Percentiles rank a stretch among this genome's conserved stretches.
phyloP scores from a whole-genome alignment of 2,329 filamentous ascomycete genomes.

The Exophiala bonariae region DNA sequence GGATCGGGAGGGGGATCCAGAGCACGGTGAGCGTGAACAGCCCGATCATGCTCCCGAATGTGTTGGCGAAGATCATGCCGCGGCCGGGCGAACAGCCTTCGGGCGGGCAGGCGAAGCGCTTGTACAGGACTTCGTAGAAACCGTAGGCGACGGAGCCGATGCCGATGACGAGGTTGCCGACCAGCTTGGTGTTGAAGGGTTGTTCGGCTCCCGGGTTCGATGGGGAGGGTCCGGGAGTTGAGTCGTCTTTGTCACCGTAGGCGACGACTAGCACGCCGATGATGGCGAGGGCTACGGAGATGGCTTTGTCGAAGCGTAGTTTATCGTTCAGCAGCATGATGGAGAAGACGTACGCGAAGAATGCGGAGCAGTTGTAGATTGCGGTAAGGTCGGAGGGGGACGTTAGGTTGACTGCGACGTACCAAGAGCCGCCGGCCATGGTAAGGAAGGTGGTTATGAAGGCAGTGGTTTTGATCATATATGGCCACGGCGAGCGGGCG shows the following conservation, averaged over 20 bases:
- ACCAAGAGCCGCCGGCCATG: conserved; percentile 90
- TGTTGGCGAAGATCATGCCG: conserved; percentile 95
- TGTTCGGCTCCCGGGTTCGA: conserved; percentile 42
- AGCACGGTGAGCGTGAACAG: conserved; percentile 80
- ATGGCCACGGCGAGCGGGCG: conserved; percentile 58
- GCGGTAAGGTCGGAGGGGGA: conserved; percentile 92
- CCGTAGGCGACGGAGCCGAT: conserved; percentile 89
- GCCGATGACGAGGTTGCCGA: conserved; percentile 91
- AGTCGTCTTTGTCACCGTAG: conserved; percentile 72
- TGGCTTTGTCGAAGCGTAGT: conserved; percentile 77
- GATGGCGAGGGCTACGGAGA: conserved; percentile 85
- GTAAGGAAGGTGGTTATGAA: conserved; percentile 85
- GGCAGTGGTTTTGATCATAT: conserved; percentile 76
- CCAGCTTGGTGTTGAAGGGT: conserved; percentile 56
- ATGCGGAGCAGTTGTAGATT: conserved; percentile 98
- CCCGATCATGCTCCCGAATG: conserved; percentile 85
- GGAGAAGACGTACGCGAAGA: conserved; percentile 97
- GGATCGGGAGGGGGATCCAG: conserved; percentile 85
- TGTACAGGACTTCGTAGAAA: conserved; percentile 96
- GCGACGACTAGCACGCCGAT: conserved; percentile 90
- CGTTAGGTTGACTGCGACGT: conserved; percentile 89
- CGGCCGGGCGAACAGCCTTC: conserved; percentile 80
- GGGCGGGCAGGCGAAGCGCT: conserved; percentile 87
- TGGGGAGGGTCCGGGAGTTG: conserved; percentile 57
- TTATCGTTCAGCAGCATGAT: conserved; percentile 87